A percentile compares a stretch with the other conserved stretches of the same genome.
Conservation (phyloP, 2,329 filamentous ascomycete genomes). For the Neonectria ditissima region DNA sequence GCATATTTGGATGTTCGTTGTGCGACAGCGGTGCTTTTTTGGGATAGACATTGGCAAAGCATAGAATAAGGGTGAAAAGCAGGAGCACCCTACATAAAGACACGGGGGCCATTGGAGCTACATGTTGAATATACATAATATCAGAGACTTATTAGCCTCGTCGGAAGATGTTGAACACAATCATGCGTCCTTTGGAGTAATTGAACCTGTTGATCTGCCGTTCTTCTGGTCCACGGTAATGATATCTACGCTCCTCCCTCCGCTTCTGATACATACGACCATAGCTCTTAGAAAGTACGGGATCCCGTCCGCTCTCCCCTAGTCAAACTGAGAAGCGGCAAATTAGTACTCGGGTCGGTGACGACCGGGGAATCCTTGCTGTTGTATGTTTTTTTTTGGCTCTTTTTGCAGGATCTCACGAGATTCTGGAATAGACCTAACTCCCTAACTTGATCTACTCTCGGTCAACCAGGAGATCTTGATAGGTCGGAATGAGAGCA, state of each 20-base stretch:
- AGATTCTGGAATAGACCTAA: too few species aligned
- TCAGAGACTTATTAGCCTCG: neutral
- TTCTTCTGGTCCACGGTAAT: neutral
- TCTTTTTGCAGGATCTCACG: too few species aligned
- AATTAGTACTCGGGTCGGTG: too few species aligned
- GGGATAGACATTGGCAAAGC: slow-evolving; percentile 27
- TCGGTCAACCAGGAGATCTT: too few species aligned
- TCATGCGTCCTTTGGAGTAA: neutral
- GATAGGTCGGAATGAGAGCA: too few species aligned
- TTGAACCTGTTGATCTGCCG: neutral
- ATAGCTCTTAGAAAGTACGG: neutral
- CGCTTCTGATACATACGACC: neutral
- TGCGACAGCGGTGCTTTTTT: slow-evolving; percentile 34
- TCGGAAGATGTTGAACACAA: neutral
- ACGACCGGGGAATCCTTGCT: too few species aligned
- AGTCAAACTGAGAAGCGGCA: neutral
- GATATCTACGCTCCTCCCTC: neutral
- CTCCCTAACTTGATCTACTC: too few species aligned
- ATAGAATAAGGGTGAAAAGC: slow-evolving; percentile 13
- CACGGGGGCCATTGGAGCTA: slow-evolving; percentile 16
- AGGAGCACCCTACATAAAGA: slow-evolving; percentile 12
- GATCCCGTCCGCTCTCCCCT: neutral
- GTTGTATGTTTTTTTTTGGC: too few species aligned
- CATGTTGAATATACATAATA: slow-evolving; percentile 7
- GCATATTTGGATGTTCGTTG: slow-evolving; percentile 15